These are phyloP conservation scores for Daldinia bambusicola DNA, from an alignment of 495 filamentous ascomycete species.

Conservation along the genomic window DNA sequence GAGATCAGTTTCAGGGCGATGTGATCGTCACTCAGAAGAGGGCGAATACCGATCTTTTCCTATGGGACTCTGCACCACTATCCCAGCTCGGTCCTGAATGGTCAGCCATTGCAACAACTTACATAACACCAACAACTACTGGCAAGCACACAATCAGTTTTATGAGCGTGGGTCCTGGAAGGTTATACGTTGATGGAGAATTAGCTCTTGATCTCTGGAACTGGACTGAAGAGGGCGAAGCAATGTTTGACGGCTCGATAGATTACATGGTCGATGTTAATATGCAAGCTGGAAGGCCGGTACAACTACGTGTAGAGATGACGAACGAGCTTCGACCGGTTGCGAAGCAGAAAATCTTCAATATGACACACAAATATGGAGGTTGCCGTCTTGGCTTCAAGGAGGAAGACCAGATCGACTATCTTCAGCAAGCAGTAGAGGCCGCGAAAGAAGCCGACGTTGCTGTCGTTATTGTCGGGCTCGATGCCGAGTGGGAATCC, in stretches of 20 bases:
- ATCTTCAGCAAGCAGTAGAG: conserved; percentile 75
- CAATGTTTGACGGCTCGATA: conserved; percentile 68
- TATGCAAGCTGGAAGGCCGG: conserved; percentile 60
- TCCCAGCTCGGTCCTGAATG: conserved; percentile 66
- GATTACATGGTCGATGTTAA: conserved; percentile 64
- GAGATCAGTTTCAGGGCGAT: conserved; percentile 68
- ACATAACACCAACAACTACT: conserved; percentile 60
- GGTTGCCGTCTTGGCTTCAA: conserved; percentile 83
- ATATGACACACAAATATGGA: conserved; percentile 69
- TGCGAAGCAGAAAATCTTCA: conserved; percentile 59
- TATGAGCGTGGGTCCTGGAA: conserved; percentile 78
- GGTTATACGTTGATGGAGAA: conserved; percentile 73
- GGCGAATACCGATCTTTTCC: conserved; percentile 70
- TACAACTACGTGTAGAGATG: conserved; percentile 65
- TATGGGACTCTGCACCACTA: conserved; percentile 75
- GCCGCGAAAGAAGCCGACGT: conserved; percentile 75
- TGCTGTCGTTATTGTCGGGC: conserved; percentile 80
- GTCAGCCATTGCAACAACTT: conserved; percentile 68
- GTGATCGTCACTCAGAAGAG: conserved; percentile 64
- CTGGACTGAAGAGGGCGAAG: conserved; percentile 72
- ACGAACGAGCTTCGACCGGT: conserved; percentile 70
- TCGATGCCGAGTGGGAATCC: conserved; percentile 88
- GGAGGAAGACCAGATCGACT: conserved; percentile 73
- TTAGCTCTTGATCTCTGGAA: conserved; percentile 79
- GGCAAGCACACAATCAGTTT: conserved; percentile 81